phyloP scores from a whole-genome alignment of 2,329 filamentous ascomycete species.

The Cladophialophora chaetospira region DNA sequence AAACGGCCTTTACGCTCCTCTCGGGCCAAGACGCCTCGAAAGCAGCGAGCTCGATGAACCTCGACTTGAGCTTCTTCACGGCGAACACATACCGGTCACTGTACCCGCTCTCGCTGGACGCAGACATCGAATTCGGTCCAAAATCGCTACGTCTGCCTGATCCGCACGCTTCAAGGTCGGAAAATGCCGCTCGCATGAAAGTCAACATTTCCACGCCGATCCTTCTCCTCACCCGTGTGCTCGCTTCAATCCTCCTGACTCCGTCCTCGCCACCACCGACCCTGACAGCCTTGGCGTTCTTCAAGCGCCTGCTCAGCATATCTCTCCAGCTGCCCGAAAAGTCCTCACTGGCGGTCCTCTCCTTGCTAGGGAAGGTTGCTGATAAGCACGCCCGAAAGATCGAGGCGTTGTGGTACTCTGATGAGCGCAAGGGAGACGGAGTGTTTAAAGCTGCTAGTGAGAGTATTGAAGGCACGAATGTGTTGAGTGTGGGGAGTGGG shows the following conservation, averaged over 20 bases:
- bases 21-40: conserved; percentile 91
- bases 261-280: conserved; percentile 72
- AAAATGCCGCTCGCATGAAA: conserved; percentile 57
- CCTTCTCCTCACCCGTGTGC: conserved; percentile 82
- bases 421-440: conserved; percentile 89
- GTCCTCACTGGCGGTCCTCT: conserved; percentile 76
- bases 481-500: conserved; percentile 71
- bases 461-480: conserved; percentile 83
- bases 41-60: conserved; percentile 76
- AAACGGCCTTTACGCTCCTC: conserved; percentile 94
- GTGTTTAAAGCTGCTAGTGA: conserved; percentile 73
- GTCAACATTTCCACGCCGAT: conserved; percentile 95
- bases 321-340: conserved; percentile 89
- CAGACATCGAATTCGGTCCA: conserved; percentile 80
- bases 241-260: conserved; percentile 77
- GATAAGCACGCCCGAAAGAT: conserved; percentile 83
- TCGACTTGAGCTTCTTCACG: conserved; percentile 94
- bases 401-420: conserved; percentile 85
- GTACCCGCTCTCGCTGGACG: conserved; percentile 73
- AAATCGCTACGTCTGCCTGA: conserved; percentile 73
- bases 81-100: conserved; percentile 89
- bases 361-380: conserved; percentile 74
- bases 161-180: conserved; percentile 52
- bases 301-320: conserved; percentile 82
- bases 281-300: conserved; percentile 83